Conservation (phyloP, 2,329 filamentous ascomycete species). For the Colletotrichum liaoningense region DNA sequence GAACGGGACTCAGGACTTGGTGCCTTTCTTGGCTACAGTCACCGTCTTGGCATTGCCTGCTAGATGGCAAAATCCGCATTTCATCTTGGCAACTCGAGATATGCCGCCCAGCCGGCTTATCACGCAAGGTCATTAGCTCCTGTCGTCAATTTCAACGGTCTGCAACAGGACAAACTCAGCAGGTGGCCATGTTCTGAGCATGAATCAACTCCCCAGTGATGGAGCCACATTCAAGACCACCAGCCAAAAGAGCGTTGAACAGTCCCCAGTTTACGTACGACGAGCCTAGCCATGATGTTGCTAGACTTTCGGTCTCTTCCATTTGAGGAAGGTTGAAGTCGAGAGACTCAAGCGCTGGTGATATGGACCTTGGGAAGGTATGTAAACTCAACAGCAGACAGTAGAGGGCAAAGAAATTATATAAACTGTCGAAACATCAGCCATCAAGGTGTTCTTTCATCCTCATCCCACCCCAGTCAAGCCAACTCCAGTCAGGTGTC, state of each 20-base stretch:
- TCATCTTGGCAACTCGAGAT: slow-evolving; percentile 22
- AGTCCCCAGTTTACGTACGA: slow-evolving; percentile 14
- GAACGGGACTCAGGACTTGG: neutral
- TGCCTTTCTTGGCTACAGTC: slow-evolving; percentile 13
- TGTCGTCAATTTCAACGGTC: slow-evolving; percentile 21
- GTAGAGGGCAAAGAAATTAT: neutral
- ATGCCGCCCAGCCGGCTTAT: slow-evolving; percentile 18
- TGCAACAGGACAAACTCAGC: slow-evolving; percentile 14
- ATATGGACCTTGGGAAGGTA: neutral
- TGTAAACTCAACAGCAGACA: neutral
- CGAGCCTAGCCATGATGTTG: neutral
- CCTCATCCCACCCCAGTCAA: slow-evolving; percentile 17
- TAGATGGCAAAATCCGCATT: slow-evolving; percentile 28
- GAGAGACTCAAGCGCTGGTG: neutral
- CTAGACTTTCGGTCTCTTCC: slow-evolving; percentile 7
- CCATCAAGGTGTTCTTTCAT: slow-evolving; percentile 21
- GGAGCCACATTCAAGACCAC: neutral
- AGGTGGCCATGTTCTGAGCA: neutral
- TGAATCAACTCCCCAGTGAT: neutral
- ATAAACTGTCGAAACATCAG: slow-evolving; percentile 13
- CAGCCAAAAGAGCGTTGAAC: neutral
- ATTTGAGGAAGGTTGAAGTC: slow-evolving; percentile 28
- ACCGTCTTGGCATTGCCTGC: slow-evolving; percentile 31
- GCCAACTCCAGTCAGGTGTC: slow-evolving; percentile 18
- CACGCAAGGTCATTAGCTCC: slow-evolving; percentile 5